Percentiles rank a stretch among this genome's conserved stretches.
These are phyloP conservation scores for Westerdykella ornata DNA, from an alignment of 2,329 filamentous ascomycete species.

Conservation along the genomic window DNA sequence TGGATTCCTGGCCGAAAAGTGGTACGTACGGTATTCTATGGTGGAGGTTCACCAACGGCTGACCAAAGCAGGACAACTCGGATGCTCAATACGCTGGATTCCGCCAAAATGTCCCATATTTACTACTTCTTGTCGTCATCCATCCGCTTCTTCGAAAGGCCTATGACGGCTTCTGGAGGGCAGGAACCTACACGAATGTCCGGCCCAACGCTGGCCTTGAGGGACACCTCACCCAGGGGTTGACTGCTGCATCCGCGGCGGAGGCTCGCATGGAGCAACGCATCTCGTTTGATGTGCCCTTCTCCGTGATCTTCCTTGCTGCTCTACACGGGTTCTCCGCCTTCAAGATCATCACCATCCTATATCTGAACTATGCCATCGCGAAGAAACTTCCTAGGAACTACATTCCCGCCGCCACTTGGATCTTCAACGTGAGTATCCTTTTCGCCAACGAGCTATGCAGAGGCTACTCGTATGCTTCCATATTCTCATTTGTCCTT, in stretches of 20 bases:
- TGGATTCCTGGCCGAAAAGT: slow-evolving; percentile 93
- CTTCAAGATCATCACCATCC: slow-evolving; percentile 71
- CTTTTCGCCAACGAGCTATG: slow-evolving; percentile 87
- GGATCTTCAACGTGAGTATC: slow-evolving; percentile 79
- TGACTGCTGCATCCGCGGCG: slow-evolving; percentile 45
- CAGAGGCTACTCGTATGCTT: slow-evolving; percentile 66
- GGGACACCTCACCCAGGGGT: slow-evolving; percentile 34
- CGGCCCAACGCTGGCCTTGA: slow-evolving; percentile 32
- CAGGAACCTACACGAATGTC: slow-evolving; percentile 40
- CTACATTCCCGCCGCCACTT: slow-evolving; percentile 69
- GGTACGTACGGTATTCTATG: slow-evolving; percentile 41
- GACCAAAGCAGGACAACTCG: slow-evolving; percentile 63
- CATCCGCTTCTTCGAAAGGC: slow-evolving; percentile 71
- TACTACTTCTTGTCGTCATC: slow-evolving; percentile 63
- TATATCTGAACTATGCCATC: slow-evolving; percentile 75
- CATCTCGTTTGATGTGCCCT: slow-evolving; percentile 72
- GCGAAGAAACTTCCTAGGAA: slow-evolving; percentile 63
- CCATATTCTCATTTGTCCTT: slow-evolving; percentile 52
- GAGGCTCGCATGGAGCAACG: slow-evolving; percentile 56
- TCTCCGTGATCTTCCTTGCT: slow-evolving; percentile 70
- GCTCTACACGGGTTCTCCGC: slow-evolving; percentile 80
- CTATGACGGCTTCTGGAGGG: slow-evolving; percentile 54
- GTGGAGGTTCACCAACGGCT: slow-evolving; percentile 7
- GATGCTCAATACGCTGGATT: slow-evolving; percentile 84
- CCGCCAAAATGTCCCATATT: slow-evolving; percentile 75